These are phyloP conservation scores for Termitomyces sp. DNA, from an alignment of 768 basidiomycete genomes.

Conservation along the genomic window DNA sequence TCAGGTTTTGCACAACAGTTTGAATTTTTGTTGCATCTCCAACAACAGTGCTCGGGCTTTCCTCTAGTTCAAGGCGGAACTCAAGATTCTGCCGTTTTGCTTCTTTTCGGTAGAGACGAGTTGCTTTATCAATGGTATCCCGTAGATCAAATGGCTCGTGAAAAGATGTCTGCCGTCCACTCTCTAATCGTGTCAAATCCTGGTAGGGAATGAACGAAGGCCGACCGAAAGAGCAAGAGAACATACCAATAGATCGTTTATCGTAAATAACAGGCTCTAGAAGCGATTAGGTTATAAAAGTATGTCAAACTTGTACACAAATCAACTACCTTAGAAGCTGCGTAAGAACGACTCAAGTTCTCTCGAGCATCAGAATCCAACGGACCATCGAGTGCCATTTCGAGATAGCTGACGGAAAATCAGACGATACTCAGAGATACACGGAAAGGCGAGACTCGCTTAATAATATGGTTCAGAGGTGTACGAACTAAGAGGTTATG, in stretches of 20 bases:
- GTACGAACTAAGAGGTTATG: slow-evolving; percentile 51
- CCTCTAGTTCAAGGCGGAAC: slow-evolving; percentile 53
- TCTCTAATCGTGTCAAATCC: slow-evolving; percentile 77
- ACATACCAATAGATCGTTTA: slow-evolving; percentile 71
- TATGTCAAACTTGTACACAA: background rate
- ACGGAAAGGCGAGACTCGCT: slow-evolving; percentile 34
- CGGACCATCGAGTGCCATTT: slow-evolving; percentile 74
- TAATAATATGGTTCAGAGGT: slow-evolving; percentile 81
- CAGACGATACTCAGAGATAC: background rate
- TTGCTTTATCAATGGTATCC: slow-evolving; percentile 57
- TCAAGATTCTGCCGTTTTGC: slow-evolving; percentile 55
- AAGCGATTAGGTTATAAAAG: background rate
- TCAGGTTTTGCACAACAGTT: slow-evolving; percentile 74
- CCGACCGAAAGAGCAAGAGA: background rate
- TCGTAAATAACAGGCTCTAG: slow-evolving; percentile 72
- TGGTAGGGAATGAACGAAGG: slow-evolving; percentile 15
- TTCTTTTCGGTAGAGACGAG: slow-evolving; percentile 60
- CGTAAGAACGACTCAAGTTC: slow-evolving; percentile 67
- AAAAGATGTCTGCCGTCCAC: slow-evolving; percentile 69
- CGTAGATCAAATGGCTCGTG: slow-evolving; percentile 74
- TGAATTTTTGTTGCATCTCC: slow-evolving; percentile 73
- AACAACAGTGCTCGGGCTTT: slow-evolving; percentile 56
- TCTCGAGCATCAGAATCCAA: slow-evolving; percentile 71
- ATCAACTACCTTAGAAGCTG: slow-evolving; percentile 62
- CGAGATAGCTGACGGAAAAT: slow-evolving; percentile 51